Evolutionary conservation across 2,329 filamentous ascomycete species (phyloP).

Genomic region (Claviceps lovelessii): DNA sequence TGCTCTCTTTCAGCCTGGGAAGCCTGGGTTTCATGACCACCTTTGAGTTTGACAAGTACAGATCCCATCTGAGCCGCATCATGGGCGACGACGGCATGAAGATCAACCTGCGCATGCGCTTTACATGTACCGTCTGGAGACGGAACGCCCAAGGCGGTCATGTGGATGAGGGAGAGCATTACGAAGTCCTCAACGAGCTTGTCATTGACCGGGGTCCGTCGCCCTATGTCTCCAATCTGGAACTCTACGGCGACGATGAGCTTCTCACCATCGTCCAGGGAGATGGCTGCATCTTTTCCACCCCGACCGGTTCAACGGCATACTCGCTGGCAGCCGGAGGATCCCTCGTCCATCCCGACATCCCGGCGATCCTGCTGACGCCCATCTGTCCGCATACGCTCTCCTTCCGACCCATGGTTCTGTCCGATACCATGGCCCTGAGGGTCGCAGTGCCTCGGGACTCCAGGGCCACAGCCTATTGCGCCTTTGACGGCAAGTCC

Average conservation of each 20-base stretch:
- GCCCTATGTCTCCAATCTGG: conserved; percentile 91
- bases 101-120: conserved; percentile 94
- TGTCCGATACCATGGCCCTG: conserved; percentile 86
- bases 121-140: conserved; percentile 93
- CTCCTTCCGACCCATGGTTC: conserved; percentile 93
- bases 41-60: conserved; percentile 79
- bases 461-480: conserved; percentile 87
- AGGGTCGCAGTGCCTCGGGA: conserved; percentile 73
- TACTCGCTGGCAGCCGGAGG: conserved; percentile 94
- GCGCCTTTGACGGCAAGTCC: conserved; percentile 93
- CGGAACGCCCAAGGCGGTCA: conserved; percentile 39
- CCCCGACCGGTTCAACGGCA: conserved; percentile 84
- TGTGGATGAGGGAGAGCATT: conserved; percentile 81
- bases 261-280: conserved; percentile 91
- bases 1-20: conserved; percentile 71
- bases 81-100: conserved; percentile 96
- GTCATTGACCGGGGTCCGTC: conserved; percentile 96
- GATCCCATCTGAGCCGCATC: conserved; percentile 69
- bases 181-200: conserved; percentile 94
- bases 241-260: conserved; percentile 90
- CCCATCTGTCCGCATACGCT: conserved; percentile 96
- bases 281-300: conserved; percentile 95
- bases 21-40: conserved; percentile 80
- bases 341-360: conserved; percentile 89
- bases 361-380: conserved; percentile 89